These are phyloP conservation scores for Flammula alnicola DNA, from an alignment of 1,284 basidiomycete genomes.

Conservation along the genomic window DNA sequence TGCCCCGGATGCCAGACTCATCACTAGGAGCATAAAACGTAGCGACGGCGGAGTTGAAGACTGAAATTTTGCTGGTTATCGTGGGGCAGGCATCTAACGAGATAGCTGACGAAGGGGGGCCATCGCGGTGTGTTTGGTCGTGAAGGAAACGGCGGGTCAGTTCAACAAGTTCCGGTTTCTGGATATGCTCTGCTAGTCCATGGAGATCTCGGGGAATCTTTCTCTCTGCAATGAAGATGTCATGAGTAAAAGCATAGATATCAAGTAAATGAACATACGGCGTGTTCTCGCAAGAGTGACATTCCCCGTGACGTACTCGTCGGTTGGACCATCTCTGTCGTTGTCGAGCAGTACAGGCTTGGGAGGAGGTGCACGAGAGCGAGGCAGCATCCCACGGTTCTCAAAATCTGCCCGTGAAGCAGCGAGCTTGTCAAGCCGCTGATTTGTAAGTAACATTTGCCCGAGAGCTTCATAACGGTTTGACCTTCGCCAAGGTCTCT, in stretches of 20 bases:
- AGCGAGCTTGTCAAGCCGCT: constrained; percentile 31
- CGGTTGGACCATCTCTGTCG: constrained; percentile 14
- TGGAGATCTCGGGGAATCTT: constrained; percentile 4
- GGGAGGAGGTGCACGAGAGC: neutral
- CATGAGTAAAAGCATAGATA: too few species aligned
- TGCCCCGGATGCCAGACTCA: constrained; percentile 24
- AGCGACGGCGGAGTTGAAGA: constrained; percentile 22
- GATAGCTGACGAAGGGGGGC: neutral
- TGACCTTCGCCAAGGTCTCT: constrained; percentile 36
- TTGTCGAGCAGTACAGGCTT: neutral
- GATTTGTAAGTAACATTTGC: constrained; percentile 34
- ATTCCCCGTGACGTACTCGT: constrained; percentile 1
- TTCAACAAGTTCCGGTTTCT: constrained; percentile 4
- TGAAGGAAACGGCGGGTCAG: constrained; percentile 10
- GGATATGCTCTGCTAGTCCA: constrained; percentile 4
- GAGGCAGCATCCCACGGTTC: constrained; percentile 25
- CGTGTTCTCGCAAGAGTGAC: constrained; percentile 6
- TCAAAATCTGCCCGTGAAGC: constrained; percentile 26
- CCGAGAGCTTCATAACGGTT: constrained; percentile 29
- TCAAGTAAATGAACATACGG: neutral
- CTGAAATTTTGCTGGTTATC: neutral
- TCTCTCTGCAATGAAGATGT: too few species aligned
- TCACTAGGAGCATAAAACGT: constrained; percentile 34
- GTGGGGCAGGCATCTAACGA: neutral
- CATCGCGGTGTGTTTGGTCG: constrained; percentile 1